Percentiles rank a stretch among this genome's conserved stretches.
phyloP scores from a whole-genome alignment of 352 stramenopile genomes.

The Pseudoperonospora humuli region DNA sequence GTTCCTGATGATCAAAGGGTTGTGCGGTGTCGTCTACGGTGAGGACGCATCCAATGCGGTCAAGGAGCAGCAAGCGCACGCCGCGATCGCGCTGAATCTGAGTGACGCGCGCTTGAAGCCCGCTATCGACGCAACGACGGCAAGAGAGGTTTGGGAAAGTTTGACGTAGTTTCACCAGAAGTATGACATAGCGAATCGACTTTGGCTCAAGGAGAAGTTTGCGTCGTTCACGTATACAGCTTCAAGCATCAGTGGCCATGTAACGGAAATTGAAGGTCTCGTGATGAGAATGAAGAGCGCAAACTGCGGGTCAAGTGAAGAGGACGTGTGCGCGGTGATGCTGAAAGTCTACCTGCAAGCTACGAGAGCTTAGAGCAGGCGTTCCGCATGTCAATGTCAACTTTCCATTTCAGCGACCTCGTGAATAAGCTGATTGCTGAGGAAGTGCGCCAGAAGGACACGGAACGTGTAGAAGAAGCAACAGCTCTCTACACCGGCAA shows the following conservation, averaged over 20 bases:
- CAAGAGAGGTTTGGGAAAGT: background rate
- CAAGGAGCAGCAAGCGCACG: background rate
- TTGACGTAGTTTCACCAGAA: background rate
- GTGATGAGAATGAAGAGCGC: background rate
- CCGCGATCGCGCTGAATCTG: background rate
- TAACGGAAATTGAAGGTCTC: background rate
- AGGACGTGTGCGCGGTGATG: slow-evolving; percentile 1
- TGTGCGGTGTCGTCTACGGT: background rate
- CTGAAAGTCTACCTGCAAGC: background rate
- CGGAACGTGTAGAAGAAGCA: background rate
- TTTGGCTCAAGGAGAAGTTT: slow-evolving; percentile 1
- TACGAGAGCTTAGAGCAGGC: slow-evolving; percentile 1
- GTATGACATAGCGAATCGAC: background rate
- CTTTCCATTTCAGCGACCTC: background rate
- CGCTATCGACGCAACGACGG: background rate
- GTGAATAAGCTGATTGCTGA: background rate
- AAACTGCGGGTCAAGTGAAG: background rate
- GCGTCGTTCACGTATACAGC: background rate
- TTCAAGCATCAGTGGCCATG: background rate
- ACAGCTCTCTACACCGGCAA: background rate
- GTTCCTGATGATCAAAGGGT: background rate
- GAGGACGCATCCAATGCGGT: background rate
- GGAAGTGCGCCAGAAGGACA: background rate
- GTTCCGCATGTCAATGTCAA: background rate
- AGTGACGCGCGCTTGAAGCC: background rate